Evolutionary conservation across 108 stramenopile genomes (phyloP).

Genomic region (Schizochytrium sp.): DNA sequence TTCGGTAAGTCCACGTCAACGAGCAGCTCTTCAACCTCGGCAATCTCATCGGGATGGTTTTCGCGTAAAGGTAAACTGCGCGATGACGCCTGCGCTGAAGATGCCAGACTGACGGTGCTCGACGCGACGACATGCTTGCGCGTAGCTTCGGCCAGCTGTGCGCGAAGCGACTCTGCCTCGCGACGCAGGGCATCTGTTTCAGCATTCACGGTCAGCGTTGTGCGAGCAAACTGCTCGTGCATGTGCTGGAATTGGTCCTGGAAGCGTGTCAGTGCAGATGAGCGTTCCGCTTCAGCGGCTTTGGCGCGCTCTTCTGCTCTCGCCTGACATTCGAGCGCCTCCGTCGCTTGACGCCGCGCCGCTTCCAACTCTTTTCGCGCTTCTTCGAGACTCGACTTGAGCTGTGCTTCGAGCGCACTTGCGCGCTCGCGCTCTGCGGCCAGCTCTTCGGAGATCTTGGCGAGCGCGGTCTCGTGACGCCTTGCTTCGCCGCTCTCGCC

Average conservation of each 20-base stretch:
- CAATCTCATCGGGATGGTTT: too few relatives aligned
- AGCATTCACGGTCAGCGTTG: neutral
- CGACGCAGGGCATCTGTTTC: neutral
- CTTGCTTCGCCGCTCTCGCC: neutral
- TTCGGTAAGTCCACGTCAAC: constrained; percentile 1
- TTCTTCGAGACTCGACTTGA: neutral
- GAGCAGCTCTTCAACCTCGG: neutral
- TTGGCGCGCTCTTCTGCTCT: neutral
- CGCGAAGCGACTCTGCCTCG: neutral
- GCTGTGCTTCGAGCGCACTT: neutral
- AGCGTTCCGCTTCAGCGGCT: neutral
- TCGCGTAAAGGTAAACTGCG: neutral
- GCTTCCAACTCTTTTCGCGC: neutral
- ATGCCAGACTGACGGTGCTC: neutral
- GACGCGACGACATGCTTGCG: neutral
- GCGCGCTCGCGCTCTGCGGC: neutral
- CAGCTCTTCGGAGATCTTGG: neutral
- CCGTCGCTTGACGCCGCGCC: neutral
- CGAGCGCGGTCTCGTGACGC: neutral
- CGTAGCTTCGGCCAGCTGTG: neutral
- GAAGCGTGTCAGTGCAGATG: neutral
- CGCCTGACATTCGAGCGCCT: neutral
- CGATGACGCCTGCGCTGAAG: neutral
- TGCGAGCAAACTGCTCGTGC: neutral
- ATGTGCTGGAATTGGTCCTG: neutral